phyloP scores from a whole-genome alignment of 1,139 yeast genomes.

The Yamadazyma atlantica region DNA sequence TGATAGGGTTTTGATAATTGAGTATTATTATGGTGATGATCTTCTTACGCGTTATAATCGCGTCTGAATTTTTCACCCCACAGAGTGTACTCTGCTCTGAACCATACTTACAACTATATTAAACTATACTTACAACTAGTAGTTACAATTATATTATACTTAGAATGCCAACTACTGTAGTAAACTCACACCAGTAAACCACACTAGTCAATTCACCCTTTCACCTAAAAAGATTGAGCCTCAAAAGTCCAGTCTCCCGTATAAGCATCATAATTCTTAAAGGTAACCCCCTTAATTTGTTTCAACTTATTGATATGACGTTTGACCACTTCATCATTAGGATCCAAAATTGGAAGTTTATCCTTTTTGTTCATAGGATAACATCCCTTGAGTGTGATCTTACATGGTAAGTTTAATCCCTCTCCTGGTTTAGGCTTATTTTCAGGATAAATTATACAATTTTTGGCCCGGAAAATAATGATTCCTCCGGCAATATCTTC shows the following conservation, averaged over 20 bases:
- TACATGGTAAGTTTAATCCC: constrained; percentile 78
- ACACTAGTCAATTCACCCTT: background rate
- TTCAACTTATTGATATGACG: constrained; percentile 71
- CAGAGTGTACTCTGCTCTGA: no score
- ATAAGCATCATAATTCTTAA: constrained; percentile 72
- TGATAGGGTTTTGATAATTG: no score
- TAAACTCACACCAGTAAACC: no score
- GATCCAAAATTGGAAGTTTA: constrained; percentile 73
- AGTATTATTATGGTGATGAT: no score
- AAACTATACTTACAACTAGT: no score
- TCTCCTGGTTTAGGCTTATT: constrained; percentile 71
- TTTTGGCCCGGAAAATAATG: constrained; percentile 58
- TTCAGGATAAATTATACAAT: constrained; percentile 76
- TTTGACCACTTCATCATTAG: constrained; percentile 67
- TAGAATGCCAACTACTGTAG: no score
- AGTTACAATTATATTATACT: no score
- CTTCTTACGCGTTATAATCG: no score
- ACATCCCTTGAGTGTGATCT: constrained; percentile 72
- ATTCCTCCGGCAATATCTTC: constrained; percentile 66
- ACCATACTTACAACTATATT: no score
- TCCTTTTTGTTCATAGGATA: constrained; percentile 76
- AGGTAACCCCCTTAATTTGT: constrained; percentile 57
- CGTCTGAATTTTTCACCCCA: no score
- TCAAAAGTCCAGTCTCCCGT: constrained; percentile 83
- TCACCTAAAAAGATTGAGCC: constrained; percentile 27